phyloP scores from a whole-genome alignment of 2,329 filamentous ascomycete genomes.

The Diaporthe ampelina region DNA sequence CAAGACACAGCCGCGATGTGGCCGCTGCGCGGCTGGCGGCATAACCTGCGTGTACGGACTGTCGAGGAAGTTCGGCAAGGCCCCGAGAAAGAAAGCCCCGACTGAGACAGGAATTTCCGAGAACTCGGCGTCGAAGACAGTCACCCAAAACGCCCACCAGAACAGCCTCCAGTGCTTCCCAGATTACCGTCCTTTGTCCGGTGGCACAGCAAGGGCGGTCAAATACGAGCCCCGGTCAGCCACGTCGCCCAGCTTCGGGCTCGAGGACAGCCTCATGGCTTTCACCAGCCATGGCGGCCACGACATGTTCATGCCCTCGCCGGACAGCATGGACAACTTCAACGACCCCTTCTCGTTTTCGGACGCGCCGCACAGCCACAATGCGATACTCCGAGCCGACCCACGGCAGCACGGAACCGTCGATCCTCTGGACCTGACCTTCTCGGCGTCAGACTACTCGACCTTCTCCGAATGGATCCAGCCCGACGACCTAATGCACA shows the following conservation, averaged over 20 bases:
- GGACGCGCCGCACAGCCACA: constrained; percentile 34
- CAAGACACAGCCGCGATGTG: constrained; percentile 41
- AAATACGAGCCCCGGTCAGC: constrained; percentile 37
- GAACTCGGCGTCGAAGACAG: constrained; percentile 27
- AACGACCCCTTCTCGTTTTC: constrained; percentile 39
- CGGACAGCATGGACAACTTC: constrained; percentile 35
- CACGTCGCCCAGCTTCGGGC: constrained; percentile 33
- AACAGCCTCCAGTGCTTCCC: constrained; percentile 37
- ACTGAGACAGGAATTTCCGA: constrained; percentile 31
- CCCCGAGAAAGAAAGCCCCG: constrained; percentile 39
- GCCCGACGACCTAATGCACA: constrained; percentile 40
- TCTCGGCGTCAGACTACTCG: constrained; percentile 39
- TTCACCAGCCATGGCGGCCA: constrained; percentile 35
- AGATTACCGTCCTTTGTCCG: constrained; percentile 37
- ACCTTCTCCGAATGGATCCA: constrained; percentile 41
- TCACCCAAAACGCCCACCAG: constrained; percentile 37
- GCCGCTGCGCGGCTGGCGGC: constrained; percentile 39
- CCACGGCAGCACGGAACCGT: constrained; percentile 34
- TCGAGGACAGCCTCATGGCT: constrained; percentile 40
- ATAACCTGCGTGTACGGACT: constrained; percentile 40
- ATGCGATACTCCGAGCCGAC: constrained; percentile 26
- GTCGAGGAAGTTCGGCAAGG: constrained; percentile 42
- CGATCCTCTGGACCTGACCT: constrained; percentile 39
- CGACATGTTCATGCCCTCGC: constrained; percentile 39
- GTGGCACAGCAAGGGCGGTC: constrained; percentile 35